Evolutionary conservation across 2,329 filamentous ascomycete genomes (phyloP).

Genomic region (Drechslera avenae): DNA sequence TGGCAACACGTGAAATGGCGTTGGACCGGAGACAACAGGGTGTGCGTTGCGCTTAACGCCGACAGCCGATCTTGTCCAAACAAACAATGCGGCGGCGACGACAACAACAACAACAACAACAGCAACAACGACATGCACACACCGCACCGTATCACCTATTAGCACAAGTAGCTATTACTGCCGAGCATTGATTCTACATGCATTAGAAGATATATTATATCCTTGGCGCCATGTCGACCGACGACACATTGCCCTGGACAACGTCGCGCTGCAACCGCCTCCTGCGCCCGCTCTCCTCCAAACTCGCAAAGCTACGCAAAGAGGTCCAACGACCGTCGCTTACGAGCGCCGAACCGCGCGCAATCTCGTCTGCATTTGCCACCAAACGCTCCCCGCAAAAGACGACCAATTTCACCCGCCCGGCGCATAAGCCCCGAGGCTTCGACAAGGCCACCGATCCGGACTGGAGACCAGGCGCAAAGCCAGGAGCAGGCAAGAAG

Average conservation of each 20-base stretch:
- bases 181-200: slow-evolving; percentile 15
- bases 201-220: slow-evolving; percentile 25
- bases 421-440: slow-evolving; percentile 36
- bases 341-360: slow-evolving; percentile 27
- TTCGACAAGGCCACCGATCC: slow-evolving; percentile 44
- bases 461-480: slow-evolving; percentile 43
- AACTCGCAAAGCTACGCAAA: slow-evolving; percentile 48
- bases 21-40: background rate
- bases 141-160: slow-evolving; percentile 12
- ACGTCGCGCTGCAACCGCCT: slow-evolving; percentile 52
- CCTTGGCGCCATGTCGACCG: slow-evolving; percentile 35
- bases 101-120: too few relatives aligned
- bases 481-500: slow-evolving; percentile 31
- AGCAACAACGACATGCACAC: too few relatives aligned
- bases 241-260: slow-evolving; percentile 48
- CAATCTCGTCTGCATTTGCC: slow-evolving; percentile 27
- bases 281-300: slow-evolving; percentile 50
- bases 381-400: slow-evolving; percentile 34
- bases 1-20: background rate
- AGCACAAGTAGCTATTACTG: background rate
- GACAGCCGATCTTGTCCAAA: slow-evolving; percentile 29
- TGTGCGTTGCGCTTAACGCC: slow-evolving; percentile 16
- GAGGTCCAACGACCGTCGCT: slow-evolving; percentile 33
- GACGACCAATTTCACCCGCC: slow-evolving; percentile 34
- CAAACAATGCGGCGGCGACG: slow-evolving; percentile 11